Evolutionary conservation across 1,284 basidiomycete species (phyloP), one percentile per base, ranked within the genome.

Genomic region (Apiotrichum porosum): DNA sequence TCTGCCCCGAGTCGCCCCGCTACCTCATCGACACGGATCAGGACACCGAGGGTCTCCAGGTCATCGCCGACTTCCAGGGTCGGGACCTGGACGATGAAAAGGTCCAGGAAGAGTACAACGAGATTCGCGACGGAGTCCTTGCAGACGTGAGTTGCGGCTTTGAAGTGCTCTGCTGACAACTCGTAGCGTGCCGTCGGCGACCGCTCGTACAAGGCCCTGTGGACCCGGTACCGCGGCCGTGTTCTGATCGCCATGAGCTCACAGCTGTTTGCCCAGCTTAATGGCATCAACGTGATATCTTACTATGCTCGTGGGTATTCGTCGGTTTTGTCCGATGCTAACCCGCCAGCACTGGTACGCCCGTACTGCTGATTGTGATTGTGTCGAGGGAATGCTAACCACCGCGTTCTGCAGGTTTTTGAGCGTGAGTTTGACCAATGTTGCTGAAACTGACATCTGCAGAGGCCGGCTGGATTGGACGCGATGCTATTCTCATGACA

Each of bases 401-500:
- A 85, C 85, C 84, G 42, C 79, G 18, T 28, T 34, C 17, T 83
- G 47, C 53, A 57, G 56, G 86, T 90, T 2, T 92, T 91, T 62
- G 86, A 91, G 80, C 84, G 87, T 87, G 58, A 49, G 76, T 69
- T 4, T 2, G 2, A 10, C 14, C 18, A 8, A 15, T 40, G 47
- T 42, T 15, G 4, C 10, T 15, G 18, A 28, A 54, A 43, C 56
- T 60, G 37, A 62, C 63, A 62, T 3, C 65, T 65, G 38, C 75
- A 90, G 86, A 87, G 77, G 93, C 93, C 37, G 94, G 94, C 36
- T 98, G 94, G 93, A 81, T 95, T 51, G 94, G 94, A n/a, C 81
- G 93, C 42, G 84, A 97, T 63, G 94, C 94, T 4, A 83, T 98
- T 56, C 79, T 97, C 18, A 98, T 98, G 94, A 92, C 93, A 2